Evolutionary conservation across 805 yeast species (phyloP).

Genomic region (Candida ulmi): DNA sequence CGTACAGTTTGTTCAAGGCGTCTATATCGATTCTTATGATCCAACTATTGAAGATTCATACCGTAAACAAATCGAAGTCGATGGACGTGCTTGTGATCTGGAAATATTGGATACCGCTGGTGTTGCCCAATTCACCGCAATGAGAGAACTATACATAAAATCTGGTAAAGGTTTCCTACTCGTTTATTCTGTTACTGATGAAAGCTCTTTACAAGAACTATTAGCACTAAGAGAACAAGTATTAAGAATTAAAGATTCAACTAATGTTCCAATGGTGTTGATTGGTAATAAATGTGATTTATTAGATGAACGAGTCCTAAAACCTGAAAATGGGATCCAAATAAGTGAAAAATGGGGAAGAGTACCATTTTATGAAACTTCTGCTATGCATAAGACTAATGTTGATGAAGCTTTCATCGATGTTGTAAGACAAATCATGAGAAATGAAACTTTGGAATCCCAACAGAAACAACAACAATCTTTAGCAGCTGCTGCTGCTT

Average conservation of each 20-base stretch:
- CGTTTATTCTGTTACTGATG: slow-evolving; percentile 79
- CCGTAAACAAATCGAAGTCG: slow-evolving; percentile 81
- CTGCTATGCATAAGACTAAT: slow-evolving; percentile 86
- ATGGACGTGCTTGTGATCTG: slow-evolving; percentile 79
- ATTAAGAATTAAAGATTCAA: slow-evolving; percentile 70
- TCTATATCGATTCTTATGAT: slow-evolving; percentile 85
- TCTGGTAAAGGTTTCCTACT: slow-evolving; percentile 87
- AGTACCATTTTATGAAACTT: slow-evolving; percentile 88
- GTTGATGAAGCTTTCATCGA: slow-evolving; percentile 89
- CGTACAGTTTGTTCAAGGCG: slow-evolving; percentile 87
- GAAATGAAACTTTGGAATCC: slow-evolving; percentile 44
- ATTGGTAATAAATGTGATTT: slow-evolving; percentile 91
- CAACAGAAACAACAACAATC: slow-evolving; percentile 4
- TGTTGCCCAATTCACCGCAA: slow-evolving; percentile 90
- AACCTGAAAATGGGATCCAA: slow-evolving; percentile 76
- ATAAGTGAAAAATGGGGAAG: slow-evolving; percentile 81
- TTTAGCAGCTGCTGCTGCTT: not conserved
- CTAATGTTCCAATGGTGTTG: slow-evolving; percentile 79
- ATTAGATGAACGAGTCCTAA: slow-evolving; percentile 63
- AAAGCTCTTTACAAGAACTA: slow-evolving; percentile 71
- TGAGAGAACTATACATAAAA: slow-evolving; percentile 84
- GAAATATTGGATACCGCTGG: slow-evolving; percentile 94
- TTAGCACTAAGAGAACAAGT: slow-evolving; percentile 80
- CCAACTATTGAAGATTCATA: slow-evolving; percentile 98
- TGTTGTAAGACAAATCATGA: slow-evolving; percentile 83